These are phyloP conservation scores for Fusarium beomiforme DNA, from an alignment of 2,329 filamentous ascomycete species.

Conservation along the genomic window DNA sequence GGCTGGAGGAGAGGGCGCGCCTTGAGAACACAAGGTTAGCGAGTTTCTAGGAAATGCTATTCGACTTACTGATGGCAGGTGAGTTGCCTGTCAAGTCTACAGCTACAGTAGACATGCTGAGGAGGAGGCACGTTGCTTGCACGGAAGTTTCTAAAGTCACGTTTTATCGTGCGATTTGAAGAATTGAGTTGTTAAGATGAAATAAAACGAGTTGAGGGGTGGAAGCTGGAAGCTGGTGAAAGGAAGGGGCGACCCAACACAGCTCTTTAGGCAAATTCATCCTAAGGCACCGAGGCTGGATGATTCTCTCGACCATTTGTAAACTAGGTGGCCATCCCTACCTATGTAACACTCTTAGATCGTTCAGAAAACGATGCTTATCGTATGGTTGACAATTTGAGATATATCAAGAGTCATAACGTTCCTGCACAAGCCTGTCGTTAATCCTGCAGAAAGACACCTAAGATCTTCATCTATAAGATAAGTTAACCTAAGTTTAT, in stretches of 20 bases:
- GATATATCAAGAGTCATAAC: too few relatives aligned
- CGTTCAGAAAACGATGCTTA: too few relatives aligned
- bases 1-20: rapidly evolving
- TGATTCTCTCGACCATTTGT: too few relatives aligned
- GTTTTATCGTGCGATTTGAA: rapidly evolving
- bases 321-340: too few relatives aligned
- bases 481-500: too few relatives aligned
- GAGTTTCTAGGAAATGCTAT: neutral
- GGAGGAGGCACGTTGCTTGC: too few relatives aligned
- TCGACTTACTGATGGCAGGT: neutral
- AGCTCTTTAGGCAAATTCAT: neutral
- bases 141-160: neutral
- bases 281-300: neutral
- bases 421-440: too few relatives aligned
- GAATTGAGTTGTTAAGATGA: neutral
- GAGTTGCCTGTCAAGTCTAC: neutral
- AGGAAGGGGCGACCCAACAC: neutral
- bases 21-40: neutral
- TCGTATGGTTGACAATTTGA: too few relatives aligned
- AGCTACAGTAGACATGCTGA: neutral
- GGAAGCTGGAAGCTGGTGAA: too few relatives aligned
- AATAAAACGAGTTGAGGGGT: neutral
- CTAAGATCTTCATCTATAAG: too few relatives aligned
- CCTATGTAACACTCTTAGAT: too few relatives aligned
- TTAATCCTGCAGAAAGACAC: too few relatives aligned